A percentile compares a stretch with the other conserved stretches of the same genome.
Conservation (phyloP, 805 yeast species). For the Barnettozyma populi region DNA sequence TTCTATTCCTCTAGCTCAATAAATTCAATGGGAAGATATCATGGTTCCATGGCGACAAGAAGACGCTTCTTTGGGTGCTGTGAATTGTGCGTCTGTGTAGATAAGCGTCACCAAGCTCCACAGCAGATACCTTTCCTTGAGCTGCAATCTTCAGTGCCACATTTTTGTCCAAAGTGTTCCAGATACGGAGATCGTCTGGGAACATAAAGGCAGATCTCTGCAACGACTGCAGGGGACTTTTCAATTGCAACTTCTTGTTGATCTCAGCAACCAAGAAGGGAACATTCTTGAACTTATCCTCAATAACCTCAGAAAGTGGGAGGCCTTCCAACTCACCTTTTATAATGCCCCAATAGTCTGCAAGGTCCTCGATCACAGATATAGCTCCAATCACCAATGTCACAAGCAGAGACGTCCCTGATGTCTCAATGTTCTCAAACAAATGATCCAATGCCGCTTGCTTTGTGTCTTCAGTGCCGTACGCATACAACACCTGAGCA, state of each 20-base stretch:
- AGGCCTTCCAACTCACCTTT: constrained; percentile 58
- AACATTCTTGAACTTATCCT: constrained; percentile 48
- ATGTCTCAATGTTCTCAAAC: constrained; percentile 52
- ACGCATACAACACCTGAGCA: constrained; percentile 75
- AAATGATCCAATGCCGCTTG: constrained; percentile 84
- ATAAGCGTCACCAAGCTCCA: constrained; percentile 47
- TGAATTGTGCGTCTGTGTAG: constrained; percentile 42
- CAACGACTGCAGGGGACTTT: constrained; percentile 37
- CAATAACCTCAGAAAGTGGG: constrained; percentile 38
- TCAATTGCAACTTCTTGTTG: constrained; percentile 32
- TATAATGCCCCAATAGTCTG: constrained; percentile 54
- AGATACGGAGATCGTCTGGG: constrained; percentile 63
- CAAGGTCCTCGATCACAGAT: constrained; percentile 56
- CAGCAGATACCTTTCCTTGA: constrained; percentile 45
- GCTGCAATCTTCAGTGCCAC: constrained; percentile 57
- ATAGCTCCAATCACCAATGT: constrained; percentile 78
- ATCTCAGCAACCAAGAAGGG: constrained; percentile 56
- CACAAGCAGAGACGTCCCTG: constrained; percentile 63
- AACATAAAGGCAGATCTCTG: constrained; percentile 67
- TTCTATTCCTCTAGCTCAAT: not conserved
- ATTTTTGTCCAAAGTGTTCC: constrained; percentile 57
- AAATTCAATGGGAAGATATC: constrained; percentile 23
- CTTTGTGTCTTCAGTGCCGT: constrained; percentile 68
- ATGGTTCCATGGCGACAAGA: constrained; percentile 51
- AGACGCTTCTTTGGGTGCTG: constrained; percentile 61